Evolutionary conservation across 2,329 filamentous ascomycete genomes (phyloP), one percentile per base, ranked within the genome.

Genomic region (Westerdykella ornata): DNA sequence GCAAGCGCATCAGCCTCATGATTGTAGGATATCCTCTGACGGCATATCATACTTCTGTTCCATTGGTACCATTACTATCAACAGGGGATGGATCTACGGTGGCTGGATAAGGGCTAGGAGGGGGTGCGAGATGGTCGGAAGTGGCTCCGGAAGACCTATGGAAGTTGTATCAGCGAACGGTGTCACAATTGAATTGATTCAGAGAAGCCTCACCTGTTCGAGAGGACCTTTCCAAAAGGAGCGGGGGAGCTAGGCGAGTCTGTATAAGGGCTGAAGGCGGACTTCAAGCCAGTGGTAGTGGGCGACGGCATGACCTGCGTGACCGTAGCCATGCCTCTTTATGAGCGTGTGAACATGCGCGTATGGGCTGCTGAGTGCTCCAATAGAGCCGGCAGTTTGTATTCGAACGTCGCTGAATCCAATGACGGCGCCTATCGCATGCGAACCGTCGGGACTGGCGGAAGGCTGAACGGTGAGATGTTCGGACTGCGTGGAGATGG

Each of bases 11-110:
- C 48, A 62, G 56, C 52, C 43, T 42, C 44, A 46, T 44, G 37
- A 35, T 12, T 32, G 32, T 20, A 9, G n/a, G 11, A 15, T 13
- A 13, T 36, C 3, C n/a, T 13, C 14, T 15, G 31, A 19, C 12
- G 30, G n/a, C 11, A 41, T 36, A 14, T 31, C 29, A 15, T 59
- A 67, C 62, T 53, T 92, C 87, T 9, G 87, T 90, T 30, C 78
- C 82, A 56, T 84, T 84, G 17, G 87, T 92, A 44, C 85, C 85
- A 60, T 85, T 89, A 30, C 87, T 92, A 38, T 88, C 88, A 17
- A 90, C 85, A 6, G 87, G 86, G 14, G 86, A 90, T 8, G 86
- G 86, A 31, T 87, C 85, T 39, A 88, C 82, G 51, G 47, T 83
- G 74, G 66, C 80, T 76, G 60, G 77, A 65, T 72, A 83, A 20